A percentile compares a stretch with the other conserved stretches of the same genome.
Evolutionary conservation across 495 filamentous ascomycete genomes (phyloP).

Genomic region (Xylaria nigripes): DNA sequence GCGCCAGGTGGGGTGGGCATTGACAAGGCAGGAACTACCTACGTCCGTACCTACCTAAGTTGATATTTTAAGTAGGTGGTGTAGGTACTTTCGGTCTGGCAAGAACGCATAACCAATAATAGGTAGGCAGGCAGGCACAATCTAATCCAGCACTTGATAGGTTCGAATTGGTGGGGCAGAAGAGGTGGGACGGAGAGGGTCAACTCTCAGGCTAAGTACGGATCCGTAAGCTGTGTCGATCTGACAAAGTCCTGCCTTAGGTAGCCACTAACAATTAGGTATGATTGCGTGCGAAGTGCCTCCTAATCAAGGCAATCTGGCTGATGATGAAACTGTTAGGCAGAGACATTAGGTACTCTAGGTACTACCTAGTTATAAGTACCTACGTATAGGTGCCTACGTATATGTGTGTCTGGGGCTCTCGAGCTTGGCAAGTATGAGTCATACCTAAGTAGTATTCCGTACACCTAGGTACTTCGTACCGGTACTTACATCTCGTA

Average conservation of each 20-base stretch:
- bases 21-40: too few species aligned
- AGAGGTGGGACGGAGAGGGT: constrained; percentile 5
- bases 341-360: constrained; percentile 16
- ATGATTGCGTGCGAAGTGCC: constrained; percentile 9
- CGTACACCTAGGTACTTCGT: background rate
- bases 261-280: constrained; percentile 27
- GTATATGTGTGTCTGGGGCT: too few species aligned
- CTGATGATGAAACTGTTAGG: constrained; percentile 18
- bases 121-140: background rate
- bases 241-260: constrained; percentile 16
- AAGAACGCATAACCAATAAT: too few species aligned
- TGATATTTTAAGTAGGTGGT: too few species aligned
- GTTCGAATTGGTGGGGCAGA: background rate
- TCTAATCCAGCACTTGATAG: background rate
- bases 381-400: too few species aligned
- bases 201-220: constrained; percentile 1
- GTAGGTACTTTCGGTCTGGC: too few species aligned
- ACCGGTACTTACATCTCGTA: too few species aligned
- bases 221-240: constrained; percentile 6
- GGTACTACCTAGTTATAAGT: too few species aligned
- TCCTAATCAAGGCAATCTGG: constrained; percentile 10
- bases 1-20: background rate
- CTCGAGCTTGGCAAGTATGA: constrained; percentile 17
- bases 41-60: too few species aligned
- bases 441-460: constrained; percentile 14